Evolutionary conservation across 495 filamentous ascomycete genomes (phyloP), one percentile per base, ranked within the genome.

Genomic region (Neurospora pannonica): DNA sequence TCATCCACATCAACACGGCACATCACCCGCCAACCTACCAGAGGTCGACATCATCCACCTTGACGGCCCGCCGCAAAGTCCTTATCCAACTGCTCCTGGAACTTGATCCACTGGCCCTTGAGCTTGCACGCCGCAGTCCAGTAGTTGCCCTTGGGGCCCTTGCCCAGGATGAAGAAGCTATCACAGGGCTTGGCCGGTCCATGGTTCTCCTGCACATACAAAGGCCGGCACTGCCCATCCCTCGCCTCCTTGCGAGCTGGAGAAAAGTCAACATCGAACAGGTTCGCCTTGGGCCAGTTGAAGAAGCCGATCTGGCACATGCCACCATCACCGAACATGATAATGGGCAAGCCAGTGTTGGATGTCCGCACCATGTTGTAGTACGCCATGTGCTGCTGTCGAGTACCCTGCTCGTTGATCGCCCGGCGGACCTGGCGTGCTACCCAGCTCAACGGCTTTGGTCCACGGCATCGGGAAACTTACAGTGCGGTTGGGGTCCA

Each of bases 81-180:
- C 70, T 71, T 71, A 4, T 79, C 77, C 76, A 83, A 60, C 39
- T 76, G 75, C 72, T 81, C 78, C 76, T 84, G 77, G 19, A 85
- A 78, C 48, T 74, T 75, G 24, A 43, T 74, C 83, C 83, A 85
- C 9, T 79, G 74, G 1, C 81, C 78, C 72, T 73, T 79, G 21
- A 77, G 71, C 78, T 84, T 77, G 71, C 76, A 82, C 8, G 82
- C 83, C 2, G 78, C 76, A 8, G 84, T 73, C 87, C 84, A 87
- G 69, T 86, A 88, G 75, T 87, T 87, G 2, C 84, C 87, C 38
- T 82, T 81, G 17, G 75, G 77, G 74, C 87, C 86, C 77, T 87
- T 86, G 1, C 87, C 87, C 11, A 88, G 71, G 31, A 87, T 81
- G 38, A 81, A 77, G 76, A 83, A 81, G 54, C 80, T 81, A 69